Percentiles rank a stretch among this genome's conserved stretches.
Evolutionary conservation across 2,329 filamentous ascomycete species (phyloP).

Genomic region (Neofusicoccum parvum): DNA sequence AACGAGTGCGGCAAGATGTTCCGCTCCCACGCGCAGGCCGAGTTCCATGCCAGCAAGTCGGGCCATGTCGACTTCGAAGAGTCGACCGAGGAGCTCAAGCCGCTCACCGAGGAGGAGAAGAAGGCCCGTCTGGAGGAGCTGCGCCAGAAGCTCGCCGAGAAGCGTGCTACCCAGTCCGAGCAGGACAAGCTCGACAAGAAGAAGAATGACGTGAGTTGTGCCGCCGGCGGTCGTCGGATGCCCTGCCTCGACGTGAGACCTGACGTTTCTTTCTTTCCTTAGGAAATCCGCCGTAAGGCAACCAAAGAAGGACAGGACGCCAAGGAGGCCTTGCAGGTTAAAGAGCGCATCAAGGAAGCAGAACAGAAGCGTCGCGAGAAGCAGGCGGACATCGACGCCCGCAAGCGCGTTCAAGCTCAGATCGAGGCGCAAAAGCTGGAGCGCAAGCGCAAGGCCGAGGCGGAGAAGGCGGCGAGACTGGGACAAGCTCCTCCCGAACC

Average conservation of each 20-base stretch:
- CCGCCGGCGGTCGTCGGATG: neutral
- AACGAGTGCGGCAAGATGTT: slow-evolving; percentile 95
- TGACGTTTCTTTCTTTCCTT: neutral
- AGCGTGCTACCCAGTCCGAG: slow-evolving; percentile 67
- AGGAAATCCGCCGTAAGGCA: slow-evolving; percentile 77
- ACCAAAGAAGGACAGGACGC: slow-evolving; percentile 86
- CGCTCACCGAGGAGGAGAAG: slow-evolving; percentile 90
- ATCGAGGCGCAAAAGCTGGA: slow-evolving; percentile 95
- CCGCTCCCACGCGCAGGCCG: slow-evolving; percentile 75
- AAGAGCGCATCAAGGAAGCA: slow-evolving; percentile 91
- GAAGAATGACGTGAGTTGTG: slow-evolving; percentile 72
- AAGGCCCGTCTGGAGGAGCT: slow-evolving; percentile 76
- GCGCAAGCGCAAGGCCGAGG: slow-evolving; percentile 79
- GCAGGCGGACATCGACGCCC: slow-evolving; percentile 78
- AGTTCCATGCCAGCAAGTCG: slow-evolving; percentile 90
- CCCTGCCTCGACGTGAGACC: slow-evolving; percentile 9
- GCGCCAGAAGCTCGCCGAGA: slow-evolving; percentile 69
- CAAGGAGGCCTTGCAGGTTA: slow-evolving; percentile 85
- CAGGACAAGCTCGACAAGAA: slow-evolving; percentile 81
- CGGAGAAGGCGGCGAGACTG: slow-evolving; percentile 82
- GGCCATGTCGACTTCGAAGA: slow-evolving; percentile 70
- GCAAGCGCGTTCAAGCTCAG: slow-evolving; percentile 86
- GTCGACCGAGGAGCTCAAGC: slow-evolving; percentile 88
- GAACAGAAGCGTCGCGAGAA: slow-evolving; percentile 87
- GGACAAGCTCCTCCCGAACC: slow-evolving; percentile 62